phyloP scores from a whole-genome alignment of 768 basidiomycete genomes.

The Boletus vinaceobasis region DNA sequence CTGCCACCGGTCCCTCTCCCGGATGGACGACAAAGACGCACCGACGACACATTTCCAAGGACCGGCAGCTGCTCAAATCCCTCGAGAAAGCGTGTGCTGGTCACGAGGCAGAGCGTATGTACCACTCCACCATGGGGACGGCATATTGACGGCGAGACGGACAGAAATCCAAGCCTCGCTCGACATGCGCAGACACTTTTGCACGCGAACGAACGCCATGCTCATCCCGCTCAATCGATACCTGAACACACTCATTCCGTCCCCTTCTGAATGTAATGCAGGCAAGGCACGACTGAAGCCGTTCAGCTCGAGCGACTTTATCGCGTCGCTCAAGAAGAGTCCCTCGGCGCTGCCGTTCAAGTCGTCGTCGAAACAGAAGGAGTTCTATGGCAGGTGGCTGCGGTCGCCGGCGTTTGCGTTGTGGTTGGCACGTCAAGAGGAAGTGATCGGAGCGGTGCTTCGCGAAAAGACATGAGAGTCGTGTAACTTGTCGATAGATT shows the following conservation, averaged over 20 bases:
- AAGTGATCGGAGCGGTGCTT: constrained; percentile 60
- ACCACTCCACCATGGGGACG: neutral
- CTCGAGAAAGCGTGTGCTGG: constrained; percentile 61
- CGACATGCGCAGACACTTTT: constrained; percentile 76
- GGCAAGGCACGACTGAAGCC: constrained; percentile 50
- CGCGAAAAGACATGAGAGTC: constrained; percentile 15
- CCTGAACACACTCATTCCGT: constrained; percentile 81
- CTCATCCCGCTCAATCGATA: constrained; percentile 90
- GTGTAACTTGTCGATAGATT: neutral
- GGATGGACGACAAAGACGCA: constrained; percentile 81
- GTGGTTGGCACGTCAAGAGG: constrained; percentile 77
- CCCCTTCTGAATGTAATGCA: constrained; percentile 44
- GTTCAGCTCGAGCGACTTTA: constrained; percentile 66
- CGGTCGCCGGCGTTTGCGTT: constrained; percentile 73
- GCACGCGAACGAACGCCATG: constrained; percentile 78
- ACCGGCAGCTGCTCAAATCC: constrained; percentile 66
- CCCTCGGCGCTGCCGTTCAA: constrained; percentile 76
- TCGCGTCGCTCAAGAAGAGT: constrained; percentile 66
- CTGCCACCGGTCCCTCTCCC: constrained; percentile 49
- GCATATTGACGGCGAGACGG: neutral
- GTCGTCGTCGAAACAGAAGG: constrained; percentile 56
- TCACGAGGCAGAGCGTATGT: constrained; percentile 51
- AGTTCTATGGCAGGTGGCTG: constrained; percentile 78
- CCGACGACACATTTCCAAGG: constrained; percentile 82
- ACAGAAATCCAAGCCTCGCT: constrained; percentile 62